Percentiles rank a stretch among this genome's conserved stretches.
These are phyloP conservation scores for Solanum chacoense DNA, from an alignment of 305 asterid species.

Conservation along the genomic window DNA sequence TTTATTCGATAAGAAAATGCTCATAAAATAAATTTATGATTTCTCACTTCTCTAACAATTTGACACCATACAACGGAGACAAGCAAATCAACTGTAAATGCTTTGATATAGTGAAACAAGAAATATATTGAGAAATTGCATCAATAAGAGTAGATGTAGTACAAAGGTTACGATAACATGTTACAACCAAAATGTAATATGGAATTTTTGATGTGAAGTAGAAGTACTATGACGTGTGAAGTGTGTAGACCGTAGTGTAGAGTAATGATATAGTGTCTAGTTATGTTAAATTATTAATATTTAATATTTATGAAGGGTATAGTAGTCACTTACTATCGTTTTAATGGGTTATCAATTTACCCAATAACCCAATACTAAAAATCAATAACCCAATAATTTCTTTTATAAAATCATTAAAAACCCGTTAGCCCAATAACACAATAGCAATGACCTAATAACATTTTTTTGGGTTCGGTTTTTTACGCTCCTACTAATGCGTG, in stretches of 20 bases:
- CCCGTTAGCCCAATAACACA: neutral
- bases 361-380: no score
- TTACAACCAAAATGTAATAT: neutral
- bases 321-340: accelerated
- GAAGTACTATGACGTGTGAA: neutral
- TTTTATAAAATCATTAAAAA: accelerated
- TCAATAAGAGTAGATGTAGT: neutral
- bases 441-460: neutral
- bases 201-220: neutral
- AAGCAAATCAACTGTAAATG: neutral
- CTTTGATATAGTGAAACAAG: neutral
- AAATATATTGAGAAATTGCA: neutral
- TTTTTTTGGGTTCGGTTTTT: accelerated
- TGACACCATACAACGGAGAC: neutral
- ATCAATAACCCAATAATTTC: accelerated
- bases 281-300: no score
- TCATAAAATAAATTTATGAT: no score
- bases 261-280: no score
- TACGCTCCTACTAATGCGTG: neutral
- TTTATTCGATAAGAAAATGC: neutral
- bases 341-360: no score
- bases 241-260: neutral
- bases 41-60: neutral
- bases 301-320: neutral
- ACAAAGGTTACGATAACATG: neutral